These are phyloP conservation scores for Ophiocordyceps camponoti-floridani DNA, from an alignment of 2,329 filamentous ascomycete species.

Conservation along the genomic window DNA sequence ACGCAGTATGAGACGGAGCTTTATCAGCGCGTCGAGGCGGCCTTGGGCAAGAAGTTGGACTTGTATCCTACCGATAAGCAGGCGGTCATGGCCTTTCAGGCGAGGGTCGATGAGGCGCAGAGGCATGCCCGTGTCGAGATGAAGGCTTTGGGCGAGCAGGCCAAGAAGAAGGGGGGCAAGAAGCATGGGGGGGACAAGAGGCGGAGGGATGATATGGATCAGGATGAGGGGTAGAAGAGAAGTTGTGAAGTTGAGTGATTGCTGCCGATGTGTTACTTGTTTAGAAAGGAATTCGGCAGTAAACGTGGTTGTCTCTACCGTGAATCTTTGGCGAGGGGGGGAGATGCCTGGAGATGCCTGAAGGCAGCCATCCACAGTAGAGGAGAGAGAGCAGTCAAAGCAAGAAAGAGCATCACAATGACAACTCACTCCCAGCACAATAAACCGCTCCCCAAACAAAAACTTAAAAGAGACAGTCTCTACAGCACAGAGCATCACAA, in stretches of 20 bases:
- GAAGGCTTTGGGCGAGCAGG: constrained; percentile 58
- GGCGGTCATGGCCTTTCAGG: constrained; percentile 67
- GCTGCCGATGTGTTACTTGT: too few relatives aligned
- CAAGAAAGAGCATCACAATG: too few relatives aligned
- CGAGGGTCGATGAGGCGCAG: constrained; percentile 69
- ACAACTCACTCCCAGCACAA: too few relatives aligned
- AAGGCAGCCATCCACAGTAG: not conserved
- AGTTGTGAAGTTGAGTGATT: too few relatives aligned
- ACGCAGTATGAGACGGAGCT: constrained; percentile 81
- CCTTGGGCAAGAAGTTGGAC: constrained; percentile 57
- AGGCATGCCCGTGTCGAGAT: constrained; percentile 62
- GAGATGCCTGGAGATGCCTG: not conserved
- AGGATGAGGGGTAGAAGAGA: constrained; percentile 33
- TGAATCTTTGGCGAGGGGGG: too few relatives aligned
- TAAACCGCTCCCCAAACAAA: too few relatives aligned
- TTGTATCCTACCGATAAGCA: constrained; percentile 58
- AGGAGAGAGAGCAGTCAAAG: not conserved
- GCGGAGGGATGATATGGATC: constrained; percentile 50
- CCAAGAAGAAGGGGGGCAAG: constrained; percentile 27
- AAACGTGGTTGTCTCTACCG: too few relatives aligned
- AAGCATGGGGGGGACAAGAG: constrained; percentile 21
- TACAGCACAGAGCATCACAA: too few relatives aligned
- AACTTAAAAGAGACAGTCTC: too few relatives aligned
- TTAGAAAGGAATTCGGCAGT: too few relatives aligned
- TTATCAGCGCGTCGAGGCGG: constrained; percentile 64